These are phyloP conservation scores for Penicillium vulpinum DNA, from an alignment of 2,329 filamentous ascomycete genomes.

Conservation along the genomic window DNA sequence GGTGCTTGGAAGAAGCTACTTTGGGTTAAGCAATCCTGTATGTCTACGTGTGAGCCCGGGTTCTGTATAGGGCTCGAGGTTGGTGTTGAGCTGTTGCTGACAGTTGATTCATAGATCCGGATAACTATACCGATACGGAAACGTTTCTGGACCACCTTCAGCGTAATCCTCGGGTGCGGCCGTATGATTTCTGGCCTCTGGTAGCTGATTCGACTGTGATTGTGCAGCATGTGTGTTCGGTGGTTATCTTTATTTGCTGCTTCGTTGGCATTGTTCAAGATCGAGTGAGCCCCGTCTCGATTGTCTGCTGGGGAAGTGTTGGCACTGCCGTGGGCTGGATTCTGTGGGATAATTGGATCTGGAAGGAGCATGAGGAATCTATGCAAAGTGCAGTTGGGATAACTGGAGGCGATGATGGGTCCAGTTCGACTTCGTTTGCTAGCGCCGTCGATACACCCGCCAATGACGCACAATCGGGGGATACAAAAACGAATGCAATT, in stretches of 20 bases:
- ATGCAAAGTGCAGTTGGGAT: constrained; percentile 28
- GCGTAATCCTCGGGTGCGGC: constrained; percentile 86
- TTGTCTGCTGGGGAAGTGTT: constrained; percentile 80
- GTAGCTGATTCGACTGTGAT: constrained; percentile 95
- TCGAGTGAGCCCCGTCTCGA: constrained; percentile 82
- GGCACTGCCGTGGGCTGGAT: constrained; percentile 86
- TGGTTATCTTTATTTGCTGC: constrained; percentile 90
- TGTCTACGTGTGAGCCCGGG: constrained; percentile 30
- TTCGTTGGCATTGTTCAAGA: constrained; percentile 89
- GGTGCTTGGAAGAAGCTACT: constrained; percentile 90
- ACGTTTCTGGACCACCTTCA: constrained; percentile 97
- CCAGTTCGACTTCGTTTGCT: constrained; percentile 41
- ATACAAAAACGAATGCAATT: constrained; percentile 33
- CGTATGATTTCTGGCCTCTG: constrained; percentile 97
- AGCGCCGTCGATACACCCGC: constrained; percentile 34
- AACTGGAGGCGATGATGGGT: constrained; percentile 40
- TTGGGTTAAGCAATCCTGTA: constrained; percentile 96
- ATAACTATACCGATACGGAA: constrained; percentile 96
- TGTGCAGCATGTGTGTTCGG: constrained; percentile 92
- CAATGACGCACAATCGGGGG: constrained; percentile 28
- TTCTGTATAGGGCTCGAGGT: background rate
- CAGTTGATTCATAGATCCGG: constrained; percentile 65
- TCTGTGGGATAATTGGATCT: constrained; percentile 88
- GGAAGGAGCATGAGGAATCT: constrained; percentile 60
- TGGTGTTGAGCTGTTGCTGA: constrained; percentile 1